A percentile compares a stretch with the other conserved stretches of the same genome.
Conservation (phyloP, 1,284 basidiomycete species). For the Apiotrichum sp. region DNA sequence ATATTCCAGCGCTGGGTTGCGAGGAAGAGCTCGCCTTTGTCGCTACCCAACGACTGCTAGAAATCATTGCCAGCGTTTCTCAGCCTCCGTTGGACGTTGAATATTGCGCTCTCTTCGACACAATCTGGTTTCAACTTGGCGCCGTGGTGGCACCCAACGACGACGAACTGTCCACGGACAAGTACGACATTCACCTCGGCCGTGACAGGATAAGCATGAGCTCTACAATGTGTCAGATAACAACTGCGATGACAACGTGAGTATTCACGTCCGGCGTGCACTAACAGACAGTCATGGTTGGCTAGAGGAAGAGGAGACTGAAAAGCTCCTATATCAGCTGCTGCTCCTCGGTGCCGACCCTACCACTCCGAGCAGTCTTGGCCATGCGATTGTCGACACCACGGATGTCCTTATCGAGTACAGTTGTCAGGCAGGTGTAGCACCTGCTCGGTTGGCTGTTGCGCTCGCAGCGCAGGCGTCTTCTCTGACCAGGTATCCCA, state of each 20-base stretch:
- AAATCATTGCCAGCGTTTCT: neutral
- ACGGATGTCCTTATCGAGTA: neutral
- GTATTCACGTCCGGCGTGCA: too few species aligned
- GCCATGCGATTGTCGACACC: neutral
- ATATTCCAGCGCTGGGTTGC: neutral
- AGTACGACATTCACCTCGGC: too few species aligned
- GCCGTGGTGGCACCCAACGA: neutral
- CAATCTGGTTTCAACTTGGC: neutral
- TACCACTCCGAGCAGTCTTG: neutral
- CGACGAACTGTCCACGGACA: too few species aligned
- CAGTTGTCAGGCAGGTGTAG: too few species aligned
- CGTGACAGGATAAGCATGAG: neutral
- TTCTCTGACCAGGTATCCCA: neutral
- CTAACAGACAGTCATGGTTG: too few species aligned
- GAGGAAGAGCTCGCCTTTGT: neutral
- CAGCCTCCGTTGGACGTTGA: too few species aligned
- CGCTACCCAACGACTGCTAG: neutral
- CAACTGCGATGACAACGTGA: too few species aligned
- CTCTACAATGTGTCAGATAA: too few species aligned
- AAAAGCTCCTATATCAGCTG: neutral
- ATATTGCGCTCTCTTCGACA: too few species aligned
- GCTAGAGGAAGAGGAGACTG: neutral
- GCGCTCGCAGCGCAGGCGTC: neutral
- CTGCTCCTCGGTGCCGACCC: constrained; percentile 1
- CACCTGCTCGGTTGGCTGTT: neutral